A percentile compares a stretch with the other conserved stretches of the same genome.
These are phyloP conservation scores for Scenedesmus sp. DNA, from an alignment of 163 green algal genomes.

Conservation along the genomic window DNA sequence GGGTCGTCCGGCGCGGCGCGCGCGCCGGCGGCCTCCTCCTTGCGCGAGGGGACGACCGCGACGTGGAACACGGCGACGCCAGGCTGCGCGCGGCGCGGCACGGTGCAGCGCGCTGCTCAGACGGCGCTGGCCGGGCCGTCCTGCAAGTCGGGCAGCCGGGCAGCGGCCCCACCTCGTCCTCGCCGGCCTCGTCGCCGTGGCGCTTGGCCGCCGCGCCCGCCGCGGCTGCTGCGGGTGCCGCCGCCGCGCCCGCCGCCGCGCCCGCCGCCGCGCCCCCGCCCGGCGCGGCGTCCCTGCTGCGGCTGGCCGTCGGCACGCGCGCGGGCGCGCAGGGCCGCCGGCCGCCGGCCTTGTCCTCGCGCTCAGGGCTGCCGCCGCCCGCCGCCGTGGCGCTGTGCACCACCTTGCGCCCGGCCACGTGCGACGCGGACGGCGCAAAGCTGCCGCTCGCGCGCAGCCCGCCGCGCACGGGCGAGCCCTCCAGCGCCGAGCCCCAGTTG, in stretches of 20 bases:
- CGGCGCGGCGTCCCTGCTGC: neutral
- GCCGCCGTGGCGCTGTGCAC: neutral
- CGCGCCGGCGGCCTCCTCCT: neutral
- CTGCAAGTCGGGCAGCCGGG: no score
- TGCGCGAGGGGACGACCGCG: neutral
- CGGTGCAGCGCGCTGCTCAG: neutral
- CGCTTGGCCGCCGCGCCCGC: constrained; percentile 11
- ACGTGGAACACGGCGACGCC: constrained; percentile 39
- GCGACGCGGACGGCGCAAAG: constrained; percentile 26
- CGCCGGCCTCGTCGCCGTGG: neutral
- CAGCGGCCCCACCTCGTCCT: constrained; percentile 17
- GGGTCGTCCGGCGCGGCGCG: constrained; percentile 17
- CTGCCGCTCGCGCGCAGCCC: constrained; percentile 28
- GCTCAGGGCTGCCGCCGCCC: constrained; percentile 14
- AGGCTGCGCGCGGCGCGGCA: neutral
- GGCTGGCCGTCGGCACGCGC: constrained; percentile 11
- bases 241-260: neutral
- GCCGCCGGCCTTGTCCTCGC: neutral
- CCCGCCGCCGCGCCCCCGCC: neutral
- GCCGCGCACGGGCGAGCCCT: constrained; percentile 24
- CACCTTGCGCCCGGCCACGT: neutral
- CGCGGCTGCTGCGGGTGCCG: constrained; percentile 6
- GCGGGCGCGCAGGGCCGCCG: constrained; percentile 26
- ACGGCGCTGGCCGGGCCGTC: neutral
- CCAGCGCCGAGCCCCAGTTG: constrained; percentile 33